Evolutionary conservation across 2,329 filamentous ascomycete genomes (phyloP).

Genomic region (Lachnellula hyalina): DNA sequence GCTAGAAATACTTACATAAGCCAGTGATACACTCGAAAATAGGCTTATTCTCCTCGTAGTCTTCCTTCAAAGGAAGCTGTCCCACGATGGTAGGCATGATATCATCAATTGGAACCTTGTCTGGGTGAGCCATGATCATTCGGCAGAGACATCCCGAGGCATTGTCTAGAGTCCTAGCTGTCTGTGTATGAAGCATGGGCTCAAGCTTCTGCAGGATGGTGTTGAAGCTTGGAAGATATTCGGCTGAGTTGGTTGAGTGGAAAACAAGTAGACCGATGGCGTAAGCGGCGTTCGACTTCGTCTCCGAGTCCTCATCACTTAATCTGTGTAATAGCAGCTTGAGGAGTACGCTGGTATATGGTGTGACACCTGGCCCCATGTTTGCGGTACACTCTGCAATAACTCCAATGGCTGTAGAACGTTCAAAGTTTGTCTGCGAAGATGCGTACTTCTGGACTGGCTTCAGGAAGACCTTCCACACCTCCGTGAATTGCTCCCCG

Average conservation of each 20-base stretch:
- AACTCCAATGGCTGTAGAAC: slow-evolving; percentile 83
- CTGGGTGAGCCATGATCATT: slow-evolving; percentile 87
- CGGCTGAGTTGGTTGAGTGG: slow-evolving; percentile 66
- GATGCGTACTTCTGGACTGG: slow-evolving; percentile 82
- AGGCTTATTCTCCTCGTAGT: slow-evolving; percentile 94
- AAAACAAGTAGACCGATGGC: slow-evolving; percentile 80
- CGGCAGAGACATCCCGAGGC: slow-evolving; percentile 85
- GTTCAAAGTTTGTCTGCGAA: slow-evolving; percentile 80
- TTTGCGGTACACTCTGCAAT: slow-evolving; percentile 86
- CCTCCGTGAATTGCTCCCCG: slow-evolving; percentile 72
- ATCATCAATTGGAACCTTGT: slow-evolving; percentile 72
- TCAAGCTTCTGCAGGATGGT: slow-evolving; percentile 82
- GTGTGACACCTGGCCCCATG: slow-evolving; percentile 76
- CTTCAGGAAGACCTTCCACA: slow-evolving; percentile 97
- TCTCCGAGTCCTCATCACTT: slow-evolving; percentile 82
- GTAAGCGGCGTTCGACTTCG: slow-evolving; percentile 93
- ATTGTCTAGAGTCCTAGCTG: slow-evolving; percentile 85
- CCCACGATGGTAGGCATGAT: slow-evolving; percentile 76
- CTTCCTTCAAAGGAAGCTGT: slow-evolving; percentile 81
- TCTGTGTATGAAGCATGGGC: slow-evolving; percentile 70
- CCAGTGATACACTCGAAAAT: slow-evolving; percentile 86
- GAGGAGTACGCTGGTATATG: slow-evolving; percentile 71
- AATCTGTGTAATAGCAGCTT: slow-evolving; percentile 81
- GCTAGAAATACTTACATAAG: slow-evolving; percentile 57
- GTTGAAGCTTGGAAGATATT: slow-evolving; percentile 69